A percentile compares a stretch with the other conserved stretches of the same genome.
Evolutionary conservation across 1,284 basidiomycete genomes (phyloP).

Genomic region (Athelia psychrophila): DNA sequence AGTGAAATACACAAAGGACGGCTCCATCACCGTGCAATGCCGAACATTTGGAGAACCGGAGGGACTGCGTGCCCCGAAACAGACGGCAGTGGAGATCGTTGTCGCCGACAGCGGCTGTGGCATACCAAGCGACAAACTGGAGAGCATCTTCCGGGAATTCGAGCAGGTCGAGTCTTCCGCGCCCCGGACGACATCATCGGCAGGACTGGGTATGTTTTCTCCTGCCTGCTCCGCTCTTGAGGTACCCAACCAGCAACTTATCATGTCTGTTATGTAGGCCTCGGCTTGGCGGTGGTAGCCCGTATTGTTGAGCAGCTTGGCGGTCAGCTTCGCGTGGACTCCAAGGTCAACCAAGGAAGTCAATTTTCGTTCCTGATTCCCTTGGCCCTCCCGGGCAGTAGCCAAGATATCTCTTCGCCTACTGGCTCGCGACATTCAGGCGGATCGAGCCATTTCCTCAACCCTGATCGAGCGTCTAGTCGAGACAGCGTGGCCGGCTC

Average conservation of each 20-base stretch:
- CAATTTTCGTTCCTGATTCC: slow-evolving; percentile 74
- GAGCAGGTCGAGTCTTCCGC: slow-evolving; percentile 74
- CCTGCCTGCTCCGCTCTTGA: background rate
- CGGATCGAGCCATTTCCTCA: slow-evolving; percentile 14
- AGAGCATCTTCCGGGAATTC: slow-evolving; percentile 84
- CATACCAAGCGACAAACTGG: slow-evolving; percentile 70
- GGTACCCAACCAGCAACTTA: background rate
- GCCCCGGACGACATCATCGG: slow-evolving; percentile 29
- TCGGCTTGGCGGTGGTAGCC: slow-evolving; percentile 80
- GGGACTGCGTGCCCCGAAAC: slow-evolving; percentile 41
- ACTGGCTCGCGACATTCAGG: slow-evolving; percentile 4
- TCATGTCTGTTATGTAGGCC: slow-evolving; percentile 42
- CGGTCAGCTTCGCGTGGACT: slow-evolving; percentile 81
- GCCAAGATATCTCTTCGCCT: background rate
- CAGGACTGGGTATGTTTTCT: slow-evolving; percentile 49
- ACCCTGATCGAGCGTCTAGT: background rate
- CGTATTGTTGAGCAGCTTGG: slow-evolving; percentile 79
- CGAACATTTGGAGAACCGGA: slow-evolving; percentile 50
- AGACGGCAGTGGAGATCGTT: slow-evolving; percentile 68
- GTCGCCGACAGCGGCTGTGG: slow-evolving; percentile 82
- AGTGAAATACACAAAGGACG: slow-evolving; percentile 78
- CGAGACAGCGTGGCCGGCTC: background rate
- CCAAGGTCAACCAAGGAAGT: slow-evolving; percentile 67
- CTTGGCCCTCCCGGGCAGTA: slow-evolving; percentile 37
- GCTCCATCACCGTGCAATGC: slow-evolving; percentile 67